Evolutionary conservation across 2,329 filamentous ascomycete species (phyloP).

Genomic region (Botrytis paeoniae): DNA sequence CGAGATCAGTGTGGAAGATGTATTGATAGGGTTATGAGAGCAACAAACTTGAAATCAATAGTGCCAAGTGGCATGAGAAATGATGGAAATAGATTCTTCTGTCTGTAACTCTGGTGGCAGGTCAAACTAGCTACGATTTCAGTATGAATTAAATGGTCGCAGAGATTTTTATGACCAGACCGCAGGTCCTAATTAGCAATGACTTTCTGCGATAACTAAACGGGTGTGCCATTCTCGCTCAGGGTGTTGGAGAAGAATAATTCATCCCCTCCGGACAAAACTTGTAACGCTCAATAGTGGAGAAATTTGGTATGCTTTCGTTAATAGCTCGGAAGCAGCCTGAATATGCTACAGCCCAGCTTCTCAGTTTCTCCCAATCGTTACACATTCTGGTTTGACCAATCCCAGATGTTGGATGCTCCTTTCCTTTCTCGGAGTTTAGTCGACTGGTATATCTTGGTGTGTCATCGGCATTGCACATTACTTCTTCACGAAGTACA

Average conservation of each 20-base stretch:
- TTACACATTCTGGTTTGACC: constrained; percentile 15
- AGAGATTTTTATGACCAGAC: not conserved
- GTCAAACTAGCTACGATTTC: not conserved
- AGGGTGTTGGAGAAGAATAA: not conserved
- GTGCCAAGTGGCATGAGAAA: not conserved
- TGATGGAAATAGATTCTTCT: not conserved
- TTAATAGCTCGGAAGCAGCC: constrained; percentile 9
- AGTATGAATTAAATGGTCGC: not conserved
- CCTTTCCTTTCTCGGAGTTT: constrained; percentile 5
- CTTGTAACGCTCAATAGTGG: not conserved
- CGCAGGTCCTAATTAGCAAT: not conserved
- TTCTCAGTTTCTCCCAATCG: constrained; percentile 1
- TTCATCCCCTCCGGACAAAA: not conserved
- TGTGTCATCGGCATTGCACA: constrained; percentile 20
- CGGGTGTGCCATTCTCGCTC: not conserved
- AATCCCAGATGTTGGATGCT: not conserved
- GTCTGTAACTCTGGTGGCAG: not conserved
- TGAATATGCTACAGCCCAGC: constrained; percentile 9
- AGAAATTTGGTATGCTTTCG: not conserved
- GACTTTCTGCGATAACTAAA: not conserved
- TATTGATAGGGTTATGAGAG: not conserved
- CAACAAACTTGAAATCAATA: not conserved
- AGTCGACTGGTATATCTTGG: constrained; percentile 8
- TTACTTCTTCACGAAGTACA: constrained; percentile 18
- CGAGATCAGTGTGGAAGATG: not conserved